Conservation (phyloP, 441 rosid genomes). For the Populus hybrid region DNA sequence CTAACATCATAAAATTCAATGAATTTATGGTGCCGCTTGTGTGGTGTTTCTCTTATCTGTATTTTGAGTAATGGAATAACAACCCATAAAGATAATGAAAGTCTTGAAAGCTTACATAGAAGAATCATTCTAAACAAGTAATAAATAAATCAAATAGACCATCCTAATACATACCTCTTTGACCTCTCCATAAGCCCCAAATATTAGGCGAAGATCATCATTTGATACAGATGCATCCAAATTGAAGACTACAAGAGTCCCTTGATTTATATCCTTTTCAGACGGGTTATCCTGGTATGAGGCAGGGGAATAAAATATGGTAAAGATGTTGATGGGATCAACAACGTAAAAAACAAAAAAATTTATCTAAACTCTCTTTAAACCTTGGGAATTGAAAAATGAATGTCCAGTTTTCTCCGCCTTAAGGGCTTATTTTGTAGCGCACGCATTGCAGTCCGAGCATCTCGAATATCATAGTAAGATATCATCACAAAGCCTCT, state of each 20-base stretch:
- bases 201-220: conserved; percentile 85
- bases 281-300: conserved; percentile 88
- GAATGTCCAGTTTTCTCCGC: conserved; percentile 96
- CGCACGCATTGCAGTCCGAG: conserved; percentile 94
- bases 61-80: conserved; percentile 13
- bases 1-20: conserved; percentile 94
- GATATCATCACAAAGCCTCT: conserved; percentile 99
- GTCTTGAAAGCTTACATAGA: not conserved
- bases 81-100: not conserved
- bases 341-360: not conserved
- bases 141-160: not conserved
- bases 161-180: conserved; percentile 65
- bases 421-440: conserved; percentile 90
- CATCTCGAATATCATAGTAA: conserved; percentile 95
- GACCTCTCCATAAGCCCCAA: conserved; percentile 96
- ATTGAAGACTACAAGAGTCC: conserved; percentile 93
- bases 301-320: conserved; percentile 4
- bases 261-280: conserved; percentile 97
- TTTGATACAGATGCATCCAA: conserved; percentile 95
- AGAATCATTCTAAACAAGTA: not conserved
- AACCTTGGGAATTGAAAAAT: conserved; percentile 99
- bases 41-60: conserved; percentile 99
- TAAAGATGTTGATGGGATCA: not conserved
- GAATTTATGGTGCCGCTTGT: conserved; percentile 97
- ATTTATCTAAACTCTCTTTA: not conserved